Percentiles rank a stretch among this genome's conserved stretches.
phyloP scores from a whole-genome alignment of 148 eudicot genomes.

The Vaccinium macrocarpon region DNA sequence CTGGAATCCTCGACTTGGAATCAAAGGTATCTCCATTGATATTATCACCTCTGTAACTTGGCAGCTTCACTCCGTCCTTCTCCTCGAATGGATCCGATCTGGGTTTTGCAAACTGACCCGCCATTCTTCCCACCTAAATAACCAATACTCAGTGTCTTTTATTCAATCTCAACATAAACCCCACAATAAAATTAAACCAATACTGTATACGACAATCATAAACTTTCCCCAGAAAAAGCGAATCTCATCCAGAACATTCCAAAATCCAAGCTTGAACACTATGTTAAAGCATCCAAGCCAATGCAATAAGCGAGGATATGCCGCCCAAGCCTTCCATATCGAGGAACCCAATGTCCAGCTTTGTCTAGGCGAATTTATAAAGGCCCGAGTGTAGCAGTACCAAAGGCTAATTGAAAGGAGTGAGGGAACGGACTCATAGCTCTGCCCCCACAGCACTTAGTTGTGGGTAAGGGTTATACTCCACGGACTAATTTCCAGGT shows the following conservation, averaged over 20 bases:
- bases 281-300: not conserved
- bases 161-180: not conserved
- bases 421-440: too few species aligned
- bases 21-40: slow-evolving; percentile 49
- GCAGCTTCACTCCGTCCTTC: slow-evolving; percentile 47
- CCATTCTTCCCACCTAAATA: slow-evolving; percentile 87
- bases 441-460: not conserved
- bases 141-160: slow-evolving; percentile 4
- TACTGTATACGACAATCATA: not conserved
- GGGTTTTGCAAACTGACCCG: slow-evolving; percentile 83
- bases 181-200: not conserved
- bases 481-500: not conserved
- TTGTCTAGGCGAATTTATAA: not conserved
- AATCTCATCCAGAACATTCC: not conserved
- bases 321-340: not conserved
- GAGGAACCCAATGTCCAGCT: not conserved
- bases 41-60: slow-evolving; percentile 56
- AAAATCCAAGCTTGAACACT: not conserved
- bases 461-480: not conserved
- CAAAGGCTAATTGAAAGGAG: too few species aligned
- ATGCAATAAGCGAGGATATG: not conserved
- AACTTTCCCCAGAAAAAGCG: not conserved
- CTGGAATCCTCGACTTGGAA: slow-evolving; percentile 55
- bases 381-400: not conserved
- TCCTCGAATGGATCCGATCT: slow-evolving; percentile 49